Percentiles rank a stretch among this genome's conserved stretches.
These are phyloP conservation scores for Thielaviopsis ethacetica DNA, from an alignment of 2,329 filamentous ascomycete genomes.

Conservation along the genomic window DNA sequence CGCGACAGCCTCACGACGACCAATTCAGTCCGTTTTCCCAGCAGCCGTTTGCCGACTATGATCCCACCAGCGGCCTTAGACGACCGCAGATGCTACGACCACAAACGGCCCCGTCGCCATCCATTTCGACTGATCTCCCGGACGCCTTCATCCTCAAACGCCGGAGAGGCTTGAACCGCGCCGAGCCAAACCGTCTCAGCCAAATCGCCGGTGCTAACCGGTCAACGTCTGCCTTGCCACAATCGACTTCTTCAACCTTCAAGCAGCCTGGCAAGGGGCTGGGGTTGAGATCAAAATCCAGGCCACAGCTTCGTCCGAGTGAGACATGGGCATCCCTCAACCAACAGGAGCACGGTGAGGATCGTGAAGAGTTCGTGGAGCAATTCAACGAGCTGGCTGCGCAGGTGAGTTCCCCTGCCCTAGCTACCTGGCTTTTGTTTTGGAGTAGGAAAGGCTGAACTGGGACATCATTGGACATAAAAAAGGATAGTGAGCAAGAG, in stretches of 20 bases:
- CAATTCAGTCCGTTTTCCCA: not conserved
- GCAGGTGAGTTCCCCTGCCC: conserved; percentile 25
- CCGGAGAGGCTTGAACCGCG: not conserved
- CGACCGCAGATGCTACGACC: not conserved
- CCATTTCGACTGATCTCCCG: not conserved
- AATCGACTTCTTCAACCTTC: conserved; percentile 1
- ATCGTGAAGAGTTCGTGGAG: conserved; percentile 31
- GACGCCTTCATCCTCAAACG: not conserved
- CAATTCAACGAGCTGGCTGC: conserved; percentile 46
- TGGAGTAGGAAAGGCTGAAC: not conserved
- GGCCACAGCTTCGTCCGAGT: conserved; percentile 9
- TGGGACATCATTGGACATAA: not conserved
- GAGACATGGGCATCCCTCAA: conserved; percentile 10
- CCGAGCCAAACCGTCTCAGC: not conserved
- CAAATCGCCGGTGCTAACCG: conserved; percentile 4
- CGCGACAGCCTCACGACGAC: not conserved
- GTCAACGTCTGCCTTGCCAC: conserved; percentile 9
- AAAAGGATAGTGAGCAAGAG: not conserved
- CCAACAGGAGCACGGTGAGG: conserved; percentile 28
- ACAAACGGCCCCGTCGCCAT: not conserved
- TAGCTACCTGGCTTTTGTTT: not conserved
- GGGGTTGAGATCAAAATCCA: conserved; percentile 3
- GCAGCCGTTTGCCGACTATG: not conserved
- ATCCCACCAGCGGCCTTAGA: not conserved
- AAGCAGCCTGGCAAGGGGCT: not conserved